phyloP scores from a whole-genome alignment of 306 rosid species.

The Cyclanthera cordifolia region DNA sequence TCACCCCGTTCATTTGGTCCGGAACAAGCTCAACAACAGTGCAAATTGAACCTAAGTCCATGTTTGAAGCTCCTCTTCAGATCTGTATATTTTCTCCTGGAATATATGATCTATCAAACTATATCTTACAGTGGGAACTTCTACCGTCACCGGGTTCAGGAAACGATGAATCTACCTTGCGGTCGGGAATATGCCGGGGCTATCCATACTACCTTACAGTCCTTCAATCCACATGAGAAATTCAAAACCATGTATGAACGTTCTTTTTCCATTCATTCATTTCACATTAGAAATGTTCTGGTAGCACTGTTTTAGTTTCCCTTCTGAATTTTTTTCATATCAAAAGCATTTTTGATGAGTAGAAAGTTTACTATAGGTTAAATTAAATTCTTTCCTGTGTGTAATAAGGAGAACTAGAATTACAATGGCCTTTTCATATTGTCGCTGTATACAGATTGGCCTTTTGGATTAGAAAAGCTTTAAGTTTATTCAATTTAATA shows the following conservation, averaged over 20 bases:
- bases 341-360: slow-evolving; percentile 9
- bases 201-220: slow-evolving; percentile 66
- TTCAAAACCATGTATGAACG: not conserved
- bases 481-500: not conserved
- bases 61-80: slow-evolving; percentile 65
- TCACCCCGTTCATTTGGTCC: slow-evolving; percentile 66
- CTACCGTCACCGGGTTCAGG: slow-evolving; percentile 20
- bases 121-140: slow-evolving; percentile 66
- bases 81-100: slow-evolving; percentile 83
- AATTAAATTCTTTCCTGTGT: slow-evolving; percentile 12
- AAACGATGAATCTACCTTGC: slow-evolving; percentile 22
- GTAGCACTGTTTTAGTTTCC: slow-evolving; percentile 18
- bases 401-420: slow-evolving; percentile 13
- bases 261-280: slow-evolving; percentile 8
- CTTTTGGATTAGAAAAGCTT: not conserved
- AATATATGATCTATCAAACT: slow-evolving; percentile 64
- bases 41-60: slow-evolving; percentile 49
- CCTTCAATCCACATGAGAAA: slow-evolving; percentile 51
- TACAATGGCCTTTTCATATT: not conserved
- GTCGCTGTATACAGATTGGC: not conserved
- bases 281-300: slow-evolving; percentile 20
- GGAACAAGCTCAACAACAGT: slow-evolving; percentile 68
- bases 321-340: slow-evolving; percentile 7
- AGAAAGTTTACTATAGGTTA: slow-evolving; percentile 8
- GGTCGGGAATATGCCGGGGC: slow-evolving; percentile 67